Evolutionary conservation across 331 rosid genomes (phyloP).

Genomic region (Acacia pycnantha): DNA sequence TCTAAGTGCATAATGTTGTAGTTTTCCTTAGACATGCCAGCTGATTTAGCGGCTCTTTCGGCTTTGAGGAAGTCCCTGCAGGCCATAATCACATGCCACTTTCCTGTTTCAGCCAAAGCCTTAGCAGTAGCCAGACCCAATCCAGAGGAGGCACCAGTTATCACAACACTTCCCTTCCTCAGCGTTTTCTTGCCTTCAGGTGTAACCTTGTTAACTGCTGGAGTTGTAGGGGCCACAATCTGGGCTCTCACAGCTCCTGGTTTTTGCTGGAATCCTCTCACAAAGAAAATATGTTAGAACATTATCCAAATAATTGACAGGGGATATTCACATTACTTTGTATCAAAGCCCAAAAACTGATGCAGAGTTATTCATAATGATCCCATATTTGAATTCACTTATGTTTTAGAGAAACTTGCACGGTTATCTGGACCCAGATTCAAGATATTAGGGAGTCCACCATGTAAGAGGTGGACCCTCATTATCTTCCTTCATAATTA

Average conservation of each 20-base stretch:
- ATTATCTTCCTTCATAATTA: neutral
- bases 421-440: neutral
- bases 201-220: slow-evolving; percentile 53
- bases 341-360: neutral
- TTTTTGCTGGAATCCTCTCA: slow-evolving; percentile 64
- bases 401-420: neutral
- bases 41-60: slow-evolving; percentile 91
- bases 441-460: neutral
- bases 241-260: slow-evolving; percentile 64
- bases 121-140: slow-evolving; percentile 95
- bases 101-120: slow-evolving; percentile 95
- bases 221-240: slow-evolving; percentile 54
- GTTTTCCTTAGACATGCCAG: slow-evolving; percentile 82
- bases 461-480: neutral
- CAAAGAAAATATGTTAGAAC: slow-evolving; percentile 22
- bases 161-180: slow-evolving; percentile 79
- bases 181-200: slow-evolving; percentile 89
- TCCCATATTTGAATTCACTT: neutral
- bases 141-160: slow-evolving; percentile 97
- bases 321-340: neutral
- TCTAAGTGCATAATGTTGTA: slow-evolving; percentile 87
- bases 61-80: slow-evolving; percentile 99
- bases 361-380: neutral
- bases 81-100: slow-evolving; percentile 97
- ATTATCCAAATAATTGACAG: neutral